Conservation (phyloP, 148 eudicot genomes). For the Fagopyrum homotropicum region DNA sequence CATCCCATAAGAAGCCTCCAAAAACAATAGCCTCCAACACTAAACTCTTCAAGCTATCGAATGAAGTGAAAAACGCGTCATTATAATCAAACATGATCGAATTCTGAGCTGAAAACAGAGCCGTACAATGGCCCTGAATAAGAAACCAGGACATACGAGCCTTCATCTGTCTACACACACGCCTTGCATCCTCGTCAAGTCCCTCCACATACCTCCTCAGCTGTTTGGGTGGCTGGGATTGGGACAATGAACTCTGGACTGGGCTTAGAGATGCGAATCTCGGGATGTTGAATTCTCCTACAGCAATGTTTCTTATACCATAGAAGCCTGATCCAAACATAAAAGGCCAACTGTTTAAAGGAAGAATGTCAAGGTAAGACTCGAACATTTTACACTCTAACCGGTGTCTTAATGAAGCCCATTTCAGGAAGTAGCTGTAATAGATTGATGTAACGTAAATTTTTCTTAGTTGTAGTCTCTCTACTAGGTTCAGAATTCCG, state of each 20-base stretch:
- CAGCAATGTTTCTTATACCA: constrained; percentile 22
- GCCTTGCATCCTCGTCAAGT: constrained; percentile 40
- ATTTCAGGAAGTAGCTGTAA: constrained; percentile 74
- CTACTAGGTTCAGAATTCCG: constrained; percentile 39
- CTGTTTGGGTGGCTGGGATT: constrained; percentile 16
- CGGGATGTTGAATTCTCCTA: constrained; percentile 22
- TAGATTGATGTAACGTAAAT: constrained; percentile 49
- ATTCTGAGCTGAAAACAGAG: background rate
- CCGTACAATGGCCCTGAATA: constrained; percentile 41
- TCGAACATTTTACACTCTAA: constrained; percentile 39
- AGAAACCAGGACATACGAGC: constrained; percentile 49
- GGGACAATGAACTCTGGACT: constrained; percentile 18
- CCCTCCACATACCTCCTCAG: constrained; percentile 47
- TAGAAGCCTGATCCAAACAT: constrained; percentile 21
- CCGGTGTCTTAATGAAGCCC: constrained; percentile 55
- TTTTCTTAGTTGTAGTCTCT: constrained; percentile 30
- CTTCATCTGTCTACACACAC: constrained; percentile 49
- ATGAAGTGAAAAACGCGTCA: constrained; percentile 39
- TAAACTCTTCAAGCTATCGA: constrained; percentile 70
- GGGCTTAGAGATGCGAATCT: constrained; percentile 16
- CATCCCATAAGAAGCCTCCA: constrained; percentile 86
- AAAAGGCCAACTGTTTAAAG: constrained; percentile 21
- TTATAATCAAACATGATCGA: background rate
- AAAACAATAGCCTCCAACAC: constrained; percentile 80
- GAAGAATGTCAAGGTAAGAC: constrained; percentile 14